phyloP scores from a whole-genome alignment of 1,139 yeast species.

The Debaryomyces singareniensis region DNA sequence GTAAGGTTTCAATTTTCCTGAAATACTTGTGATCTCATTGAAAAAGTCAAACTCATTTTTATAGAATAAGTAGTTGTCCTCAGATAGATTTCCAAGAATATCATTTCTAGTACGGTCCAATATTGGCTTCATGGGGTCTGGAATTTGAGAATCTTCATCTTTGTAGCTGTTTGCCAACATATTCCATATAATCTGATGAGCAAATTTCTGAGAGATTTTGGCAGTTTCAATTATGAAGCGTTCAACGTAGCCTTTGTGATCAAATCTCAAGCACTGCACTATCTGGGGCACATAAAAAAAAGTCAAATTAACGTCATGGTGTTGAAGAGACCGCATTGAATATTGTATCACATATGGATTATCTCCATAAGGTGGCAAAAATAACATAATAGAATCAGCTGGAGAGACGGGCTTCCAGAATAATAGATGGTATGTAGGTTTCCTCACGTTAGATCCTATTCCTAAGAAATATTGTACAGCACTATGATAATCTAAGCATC shows the following conservation, averaged over 20 bases:
- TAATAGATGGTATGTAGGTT: constrained; percentile 43
- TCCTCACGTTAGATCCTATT: constrained; percentile 33
- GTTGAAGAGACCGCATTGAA: constrained; percentile 84
- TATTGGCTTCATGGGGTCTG: constrained; percentile 79
- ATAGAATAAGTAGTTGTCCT: constrained; percentile 61
- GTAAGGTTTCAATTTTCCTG: constrained; percentile 90
- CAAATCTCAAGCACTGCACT: constrained; percentile 86
- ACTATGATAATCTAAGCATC: constrained; percentile 54
- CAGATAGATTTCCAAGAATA: constrained; percentile 59
- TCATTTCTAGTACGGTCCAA: constrained; percentile 67
- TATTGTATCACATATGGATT: constrained; percentile 74
- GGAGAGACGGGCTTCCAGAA: constrained; percentile 81
- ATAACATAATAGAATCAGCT: constrained; percentile 76
- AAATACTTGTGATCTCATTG: constrained; percentile 84
- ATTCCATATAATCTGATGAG: constrained; percentile 98
- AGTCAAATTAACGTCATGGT: constrained; percentile 80
- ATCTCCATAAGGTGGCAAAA: constrained; percentile 67
- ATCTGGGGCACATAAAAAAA: constrained; percentile 98
- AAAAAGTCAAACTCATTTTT: constrained; percentile 84
- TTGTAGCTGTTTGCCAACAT: constrained; percentile 89
- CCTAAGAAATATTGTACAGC: constrained; percentile 58
- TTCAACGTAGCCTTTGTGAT: constrained; percentile 77
- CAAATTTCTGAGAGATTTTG: constrained; percentile 81
- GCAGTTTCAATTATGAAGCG: constrained; percentile 90
- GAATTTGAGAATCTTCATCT: constrained; percentile 78